These are phyloP conservation scores for Globisporangium sylvaticum DNA, from an alignment of 352 stramenopile genomes.

Conservation along the genomic window DNA sequence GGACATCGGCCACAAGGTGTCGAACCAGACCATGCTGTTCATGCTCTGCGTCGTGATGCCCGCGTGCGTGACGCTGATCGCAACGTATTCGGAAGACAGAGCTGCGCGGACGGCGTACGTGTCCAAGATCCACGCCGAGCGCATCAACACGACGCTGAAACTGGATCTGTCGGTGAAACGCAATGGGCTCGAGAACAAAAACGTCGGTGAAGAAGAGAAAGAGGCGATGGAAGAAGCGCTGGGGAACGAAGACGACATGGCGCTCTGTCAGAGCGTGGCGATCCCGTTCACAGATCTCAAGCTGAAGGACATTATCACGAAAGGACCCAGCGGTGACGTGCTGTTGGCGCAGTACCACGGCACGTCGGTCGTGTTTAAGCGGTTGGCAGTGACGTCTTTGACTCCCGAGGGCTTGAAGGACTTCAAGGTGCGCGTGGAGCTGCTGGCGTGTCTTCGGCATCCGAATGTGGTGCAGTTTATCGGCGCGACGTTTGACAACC, in stretches of 20 bases:
- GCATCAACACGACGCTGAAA: conserved; percentile 81
- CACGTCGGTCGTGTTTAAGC: conserved; percentile 75
- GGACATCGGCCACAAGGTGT: conserved; percentile 31
- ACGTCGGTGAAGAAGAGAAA: conserved; percentile 54
- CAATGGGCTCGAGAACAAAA: conserved; percentile 60
- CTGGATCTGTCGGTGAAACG: conserved; percentile 73
- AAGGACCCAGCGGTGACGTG: conserved; percentile 60
- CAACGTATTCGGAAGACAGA: conserved; percentile 76
- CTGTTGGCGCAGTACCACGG: conserved; percentile 74
- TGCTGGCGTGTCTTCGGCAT: conserved; percentile 74
- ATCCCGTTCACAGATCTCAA: conserved; percentile 77
- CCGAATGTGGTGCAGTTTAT: conserved; percentile 88
- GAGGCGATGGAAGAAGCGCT: conserved; percentile 53
- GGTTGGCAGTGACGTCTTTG: conserved; percentile 50
- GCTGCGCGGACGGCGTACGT: conserved; percentile 64
- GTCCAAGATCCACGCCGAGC: conserved; percentile 67
- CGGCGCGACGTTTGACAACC: conserved; percentile 78
- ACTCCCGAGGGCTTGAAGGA: conserved; percentile 58
- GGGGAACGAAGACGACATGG: conserved; percentile 37
- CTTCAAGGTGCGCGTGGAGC: conserved; percentile 77
- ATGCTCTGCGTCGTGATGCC: conserved; percentile 62
- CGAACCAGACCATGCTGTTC: conserved; percentile 56
- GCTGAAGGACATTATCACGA: conserved; percentile 70
- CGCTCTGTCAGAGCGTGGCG: conserved; percentile 56
- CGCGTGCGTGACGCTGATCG: conserved; percentile 57